Conservation (phyloP, 768 basidiomycete species). For the Leccinum subgranulosum region DNA sequence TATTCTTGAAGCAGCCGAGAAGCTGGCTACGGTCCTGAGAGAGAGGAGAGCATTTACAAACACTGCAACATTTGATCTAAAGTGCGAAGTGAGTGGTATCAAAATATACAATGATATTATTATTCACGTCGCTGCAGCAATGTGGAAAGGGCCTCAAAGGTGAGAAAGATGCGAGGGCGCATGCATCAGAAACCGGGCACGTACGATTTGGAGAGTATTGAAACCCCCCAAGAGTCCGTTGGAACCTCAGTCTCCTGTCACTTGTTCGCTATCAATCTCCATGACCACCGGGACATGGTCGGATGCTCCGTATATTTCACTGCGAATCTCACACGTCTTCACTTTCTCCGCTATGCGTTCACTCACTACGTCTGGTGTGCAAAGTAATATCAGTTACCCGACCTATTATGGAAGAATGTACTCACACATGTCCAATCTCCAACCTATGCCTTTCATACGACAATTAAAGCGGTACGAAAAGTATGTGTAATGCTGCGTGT, state of each 20-base stretch:
- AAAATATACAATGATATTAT: conserved; percentile 2
- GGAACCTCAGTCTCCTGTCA: conserved; percentile 19
- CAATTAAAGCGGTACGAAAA: conserved; percentile 84
- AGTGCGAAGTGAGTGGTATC: conserved; percentile 65
- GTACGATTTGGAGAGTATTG: conserved; percentile 79
- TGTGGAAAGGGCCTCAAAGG: conserved; percentile 87
- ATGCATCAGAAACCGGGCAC: conserved; percentile 87
- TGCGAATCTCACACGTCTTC: conserved; percentile 82
- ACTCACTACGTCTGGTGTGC: conserved; percentile 63
- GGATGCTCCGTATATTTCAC: conserved; percentile 83
- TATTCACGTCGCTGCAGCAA: conserved; percentile 40
- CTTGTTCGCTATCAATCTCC: conserved; percentile 55
- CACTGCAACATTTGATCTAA: conserved; percentile 86
- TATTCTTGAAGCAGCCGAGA: conserved; percentile 60
- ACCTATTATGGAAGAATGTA: conserved; percentile 12
- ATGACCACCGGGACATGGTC: conserved; percentile 82
- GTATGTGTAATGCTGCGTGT: conserved; percentile 75
- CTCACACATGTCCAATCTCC: conserved; percentile 85
- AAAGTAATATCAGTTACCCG: conserved; percentile 1
- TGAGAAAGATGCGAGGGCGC: conserved; percentile 88
- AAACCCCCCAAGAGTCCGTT: background rate
- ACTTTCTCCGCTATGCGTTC: conserved; percentile 62
- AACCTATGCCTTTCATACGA: conserved; percentile 75
- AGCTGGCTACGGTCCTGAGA: conserved; percentile 70
- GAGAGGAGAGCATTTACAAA: conserved; percentile 86